phyloP scores from a whole-genome alignment of 257 asterid species.

The Fraxinus americana region DNA sequence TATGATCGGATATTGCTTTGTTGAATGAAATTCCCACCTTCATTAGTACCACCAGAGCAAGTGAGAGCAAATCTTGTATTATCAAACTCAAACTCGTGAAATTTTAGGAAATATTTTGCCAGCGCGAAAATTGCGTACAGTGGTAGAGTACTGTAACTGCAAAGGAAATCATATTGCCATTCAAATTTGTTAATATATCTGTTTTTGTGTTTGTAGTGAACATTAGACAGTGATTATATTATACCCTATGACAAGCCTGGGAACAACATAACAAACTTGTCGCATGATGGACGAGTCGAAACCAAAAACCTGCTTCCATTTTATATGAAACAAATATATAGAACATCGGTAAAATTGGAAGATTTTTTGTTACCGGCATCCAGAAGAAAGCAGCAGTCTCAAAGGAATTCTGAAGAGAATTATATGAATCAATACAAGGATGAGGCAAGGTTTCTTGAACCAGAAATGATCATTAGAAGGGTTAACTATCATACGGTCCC shows the following conservation, averaged over 20 bases:
- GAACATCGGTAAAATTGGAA: too few species aligned
- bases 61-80: background rate
- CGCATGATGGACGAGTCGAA: constrained; percentile 82
- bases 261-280: constrained; percentile 40
- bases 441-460: constrained; percentile 51
- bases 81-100: background rate
- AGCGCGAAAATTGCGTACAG: constrained; percentile 72
- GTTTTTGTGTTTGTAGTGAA: too few species aligned
- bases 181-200: too few species aligned
- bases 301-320: constrained; percentile 39
- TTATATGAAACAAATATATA: too few species aligned
- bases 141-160: constrained; percentile 84
- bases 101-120: constrained; percentile 28
- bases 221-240: too few species aligned
- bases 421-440: constrained; percentile 45
- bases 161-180: constrained; percentile 30
- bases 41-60: background rate
- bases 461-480: constrained; percentile 64
- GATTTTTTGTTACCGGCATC: constrained; percentile 39
- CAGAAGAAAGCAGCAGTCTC: constrained; percentile 60
- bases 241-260: constrained; percentile 60
- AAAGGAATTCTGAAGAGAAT: constrained; percentile 60
- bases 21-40: constrained; percentile 78
- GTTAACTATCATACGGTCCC: constrained; percentile 37
- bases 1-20: constrained; percentile 58